A percentile compares a stretch with the other conserved stretches of the same genome.
Conservation (phyloP, 176 grass and related monocot species). For the Aegilops umbellulata region DNA sequence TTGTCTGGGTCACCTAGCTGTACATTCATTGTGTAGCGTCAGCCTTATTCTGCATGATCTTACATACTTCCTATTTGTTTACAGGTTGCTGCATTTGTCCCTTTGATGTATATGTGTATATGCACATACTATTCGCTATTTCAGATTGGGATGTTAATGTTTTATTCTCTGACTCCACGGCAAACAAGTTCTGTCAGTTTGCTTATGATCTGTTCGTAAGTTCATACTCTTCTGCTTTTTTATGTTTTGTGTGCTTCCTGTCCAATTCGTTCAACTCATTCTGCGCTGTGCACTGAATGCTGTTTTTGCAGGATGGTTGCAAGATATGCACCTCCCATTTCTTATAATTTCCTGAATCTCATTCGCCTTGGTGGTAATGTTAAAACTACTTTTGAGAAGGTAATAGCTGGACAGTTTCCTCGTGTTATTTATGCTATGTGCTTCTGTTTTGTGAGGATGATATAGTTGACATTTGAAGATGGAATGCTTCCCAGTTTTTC, state of each 20-base stretch:
- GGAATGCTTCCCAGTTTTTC: background rate
- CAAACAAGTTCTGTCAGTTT: slow-evolving; percentile 97
- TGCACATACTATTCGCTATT: slow-evolving; percentile 99
- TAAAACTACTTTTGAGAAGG: slow-evolving; percentile 99
- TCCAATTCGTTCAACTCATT: slow-evolving; percentile 22
- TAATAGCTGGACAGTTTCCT: slow-evolving; percentile 25
- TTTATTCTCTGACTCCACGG: slow-evolving; percentile 94
- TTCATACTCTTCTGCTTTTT: slow-evolving; percentile 29
- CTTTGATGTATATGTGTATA: slow-evolving; percentile 98
- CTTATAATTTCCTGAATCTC: slow-evolving; percentile 98
- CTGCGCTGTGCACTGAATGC: slow-evolving; percentile 16
- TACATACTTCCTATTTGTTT: slow-evolving; percentile 24
- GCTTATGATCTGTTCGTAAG: slow-evolving; percentile 99
- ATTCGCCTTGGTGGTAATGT: slow-evolving; percentile 85
- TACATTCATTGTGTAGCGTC: background rate
- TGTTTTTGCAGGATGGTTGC: slow-evolving; percentile 96
- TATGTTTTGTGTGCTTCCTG: slow-evolving; percentile 22
- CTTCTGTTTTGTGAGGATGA: background rate
- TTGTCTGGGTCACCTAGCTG: background rate
- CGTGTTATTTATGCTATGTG: slow-evolving; percentile 6
- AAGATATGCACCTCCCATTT: slow-evolving; percentile 98
- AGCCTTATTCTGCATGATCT: background rate
- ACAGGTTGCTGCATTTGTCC: slow-evolving; percentile 93
- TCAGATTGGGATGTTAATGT: slow-evolving; percentile 99
- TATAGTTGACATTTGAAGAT: slow-evolving; percentile 13